Conservation (phyloP, 306 rosid genomes). For the Quercus agrifolia region DNA sequence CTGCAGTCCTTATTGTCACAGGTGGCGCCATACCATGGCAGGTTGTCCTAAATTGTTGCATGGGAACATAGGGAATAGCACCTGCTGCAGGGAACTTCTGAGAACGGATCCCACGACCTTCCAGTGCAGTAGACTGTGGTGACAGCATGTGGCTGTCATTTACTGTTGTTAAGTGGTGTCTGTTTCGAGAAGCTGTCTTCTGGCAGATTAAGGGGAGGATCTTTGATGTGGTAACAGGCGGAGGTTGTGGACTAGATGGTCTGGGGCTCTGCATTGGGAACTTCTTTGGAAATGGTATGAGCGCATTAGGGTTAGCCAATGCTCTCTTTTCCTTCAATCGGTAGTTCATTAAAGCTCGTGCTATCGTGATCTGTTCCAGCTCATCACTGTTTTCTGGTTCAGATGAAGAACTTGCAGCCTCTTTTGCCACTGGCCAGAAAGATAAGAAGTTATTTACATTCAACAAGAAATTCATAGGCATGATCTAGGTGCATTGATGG, state of each 20-base stretch:
- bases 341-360: slow-evolving; percentile 74
- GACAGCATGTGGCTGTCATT: slow-evolving; percentile 38
- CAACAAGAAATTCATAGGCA: neutral
- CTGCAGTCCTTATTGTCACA: slow-evolving; percentile 73
- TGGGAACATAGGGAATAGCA: slow-evolving; percentile 84
- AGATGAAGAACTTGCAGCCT: slow-evolving; percentile 76
- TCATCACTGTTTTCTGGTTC: slow-evolving; percentile 89
- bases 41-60: slow-evolving; percentile 69
- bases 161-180: slow-evolving; percentile 32
- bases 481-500: neutral
- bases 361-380: slow-evolving; percentile 90
- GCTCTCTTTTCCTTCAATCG: slow-evolving; percentile 79
- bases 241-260: slow-evolving; percentile 89
- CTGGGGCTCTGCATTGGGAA: slow-evolving; percentile 67
- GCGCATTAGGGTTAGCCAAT: slow-evolving; percentile 62
- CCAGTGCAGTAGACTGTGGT: slow-evolving; percentile 34
- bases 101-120: slow-evolving; percentile 51
- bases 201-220: slow-evolving; percentile 88
- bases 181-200: slow-evolving; percentile 50
- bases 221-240: slow-evolving; percentile 64
- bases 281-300: slow-evolving; percentile 66
- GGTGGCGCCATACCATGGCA: slow-evolving; percentile 91
- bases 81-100: slow-evolving; percentile 74
- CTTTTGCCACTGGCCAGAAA: slow-evolving; percentile 79
- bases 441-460: slow-evolving; percentile 25